These are phyloP conservation scores for Magnusiomyces sp. DNA, from an alignment of 1,139 yeast species.

Conservation along the genomic window DNA sequence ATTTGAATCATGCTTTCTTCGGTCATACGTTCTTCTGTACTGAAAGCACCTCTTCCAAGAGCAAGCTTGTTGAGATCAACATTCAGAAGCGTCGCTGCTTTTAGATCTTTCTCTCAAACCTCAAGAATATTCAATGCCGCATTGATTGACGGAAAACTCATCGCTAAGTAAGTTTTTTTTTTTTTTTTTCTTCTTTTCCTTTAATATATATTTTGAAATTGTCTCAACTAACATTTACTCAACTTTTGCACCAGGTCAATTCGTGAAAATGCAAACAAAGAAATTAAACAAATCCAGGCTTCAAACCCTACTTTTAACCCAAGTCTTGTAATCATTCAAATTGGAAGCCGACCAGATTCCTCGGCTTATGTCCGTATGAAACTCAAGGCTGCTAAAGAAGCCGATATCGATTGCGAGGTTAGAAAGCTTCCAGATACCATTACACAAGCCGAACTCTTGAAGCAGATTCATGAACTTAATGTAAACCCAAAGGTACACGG, in stretches of 20 bases:
- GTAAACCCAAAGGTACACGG: slow-evolving; percentile 71
- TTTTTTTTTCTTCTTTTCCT: neutral
- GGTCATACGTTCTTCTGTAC: neutral
- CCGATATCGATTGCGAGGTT: slow-evolving; percentile 64
- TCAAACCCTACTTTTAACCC: slow-evolving; percentile 63
- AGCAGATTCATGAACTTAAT: slow-evolving; percentile 55
- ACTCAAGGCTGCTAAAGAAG: slow-evolving; percentile 78
- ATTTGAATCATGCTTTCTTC: neutral
- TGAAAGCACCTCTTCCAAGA: neutral
- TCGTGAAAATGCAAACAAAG: slow-evolving; percentile 33
- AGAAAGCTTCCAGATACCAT: slow-evolving; percentile 54
- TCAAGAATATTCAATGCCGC: slow-evolving; percentile 23
- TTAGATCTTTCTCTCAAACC: slow-evolving; percentile 12
- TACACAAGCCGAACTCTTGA: slow-evolving; percentile 43
- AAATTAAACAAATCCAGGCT: slow-evolving; percentile 48
- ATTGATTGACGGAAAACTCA: slow-evolving; percentile 62
- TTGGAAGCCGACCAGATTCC: slow-evolving; percentile 85
- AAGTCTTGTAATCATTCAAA: slow-evolving; percentile 74
- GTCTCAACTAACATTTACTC: slow-evolving; percentile 48
- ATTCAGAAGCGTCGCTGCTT: neutral
- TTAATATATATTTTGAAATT: slow-evolving; percentile 28
- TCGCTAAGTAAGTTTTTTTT: slow-evolving; percentile 41
- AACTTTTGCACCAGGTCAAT: slow-evolving; percentile 47
- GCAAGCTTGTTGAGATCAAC: neutral
- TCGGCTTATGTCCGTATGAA: slow-evolving; percentile 94